phyloP scores from a whole-genome alignment of 495 filamentous ascomycete species.

The Tuber umbilicatum region DNA sequence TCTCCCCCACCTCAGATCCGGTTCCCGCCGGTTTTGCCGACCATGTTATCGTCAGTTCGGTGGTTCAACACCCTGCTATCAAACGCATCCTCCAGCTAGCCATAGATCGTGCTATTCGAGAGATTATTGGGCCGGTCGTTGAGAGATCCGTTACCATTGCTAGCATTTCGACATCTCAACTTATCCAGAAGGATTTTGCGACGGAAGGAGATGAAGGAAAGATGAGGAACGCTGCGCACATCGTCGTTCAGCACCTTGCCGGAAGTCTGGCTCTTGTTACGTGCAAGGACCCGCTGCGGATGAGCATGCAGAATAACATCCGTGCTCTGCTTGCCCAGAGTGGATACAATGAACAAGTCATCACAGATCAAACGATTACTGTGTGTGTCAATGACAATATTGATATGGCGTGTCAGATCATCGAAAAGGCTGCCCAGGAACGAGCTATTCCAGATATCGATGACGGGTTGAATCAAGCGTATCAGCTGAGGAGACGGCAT shows the following conservation, averaged over 20 bases:
- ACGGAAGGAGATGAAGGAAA: slow-evolving; percentile 84
- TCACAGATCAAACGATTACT: slow-evolving; percentile 56
- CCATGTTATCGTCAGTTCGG: slow-evolving; percentile 43
- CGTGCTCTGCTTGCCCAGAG: slow-evolving; percentile 63
- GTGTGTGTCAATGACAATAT: slow-evolving; percentile 99
- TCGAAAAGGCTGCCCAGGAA: slow-evolving; percentile 90
- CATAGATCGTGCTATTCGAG: slow-evolving; percentile 77
- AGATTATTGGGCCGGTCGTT: slow-evolving; percentile 94
- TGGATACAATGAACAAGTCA: slow-evolving; percentile 70
- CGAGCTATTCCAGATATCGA: slow-evolving; percentile 91
- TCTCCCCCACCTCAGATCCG: slow-evolving; percentile 24
- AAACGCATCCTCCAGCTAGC: slow-evolving; percentile 76
- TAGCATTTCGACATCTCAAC: slow-evolving; percentile 85
- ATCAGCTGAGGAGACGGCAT: slow-evolving; percentile 68
- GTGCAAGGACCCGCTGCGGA: slow-evolving; percentile 90
- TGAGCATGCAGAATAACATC: slow-evolving; percentile 94
- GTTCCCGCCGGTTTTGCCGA: slow-evolving; percentile 35
- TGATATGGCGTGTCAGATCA: slow-evolving; percentile 81
- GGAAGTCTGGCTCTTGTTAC: slow-evolving; percentile 93
- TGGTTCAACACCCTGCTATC: slow-evolving; percentile 61
- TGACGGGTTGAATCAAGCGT: slow-evolving; percentile 69
- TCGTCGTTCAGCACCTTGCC: slow-evolving; percentile 84
- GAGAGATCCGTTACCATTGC: slow-evolving; percentile 96
- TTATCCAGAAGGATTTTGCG: slow-evolving; percentile 92
- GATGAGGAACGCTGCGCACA: slow-evolving; percentile 74